A percentile compares a stretch with the other conserved stretches of the same genome.
Evolutionary conservation across 495 filamentous ascomycete genomes (phyloP).

Genomic region (Tetracladium setigerum): DNA sequence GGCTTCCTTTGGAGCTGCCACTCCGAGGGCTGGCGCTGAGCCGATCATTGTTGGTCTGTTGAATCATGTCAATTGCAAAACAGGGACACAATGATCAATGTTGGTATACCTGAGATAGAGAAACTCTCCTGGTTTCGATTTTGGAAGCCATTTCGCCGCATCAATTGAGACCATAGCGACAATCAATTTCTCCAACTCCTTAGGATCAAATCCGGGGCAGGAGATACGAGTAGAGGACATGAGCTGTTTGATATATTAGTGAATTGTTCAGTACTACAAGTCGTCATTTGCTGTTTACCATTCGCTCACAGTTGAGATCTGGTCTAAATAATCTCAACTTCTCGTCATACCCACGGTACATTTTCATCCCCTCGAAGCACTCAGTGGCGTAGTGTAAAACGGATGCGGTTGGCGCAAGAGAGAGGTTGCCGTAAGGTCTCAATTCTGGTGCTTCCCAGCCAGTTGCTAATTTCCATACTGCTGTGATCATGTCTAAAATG

Average conservation of each 20-base stretch:
- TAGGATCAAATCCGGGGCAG: conserved; percentile 65
- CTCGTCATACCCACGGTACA: conserved; percentile 76
- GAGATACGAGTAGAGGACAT: conserved; percentile 66
- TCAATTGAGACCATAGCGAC: conserved; percentile 60
- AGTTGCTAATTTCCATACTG: conserved; percentile 51
- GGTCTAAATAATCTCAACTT: conserved; percentile 82
- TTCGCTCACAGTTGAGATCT: conserved; percentile 65
- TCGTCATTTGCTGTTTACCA: conserved; percentile 29
- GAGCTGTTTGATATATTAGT: conserved; percentile 17
- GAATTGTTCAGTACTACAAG: neutral
- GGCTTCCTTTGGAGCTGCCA: conserved; percentile 74
- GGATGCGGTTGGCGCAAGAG: conserved; percentile 77
- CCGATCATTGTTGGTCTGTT: conserved; percentile 74
- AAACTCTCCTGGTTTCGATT: conserved; percentile 54
- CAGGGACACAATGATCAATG: neutral
- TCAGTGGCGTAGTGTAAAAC: conserved; percentile 86
- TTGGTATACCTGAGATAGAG: conserved; percentile 47
- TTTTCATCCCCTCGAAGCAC: conserved; percentile 89
- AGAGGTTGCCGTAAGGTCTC: conserved; percentile 70
- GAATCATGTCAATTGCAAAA: conserved; percentile 24
- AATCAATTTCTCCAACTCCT: conserved; percentile 68
- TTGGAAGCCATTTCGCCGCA: conserved; percentile 74
- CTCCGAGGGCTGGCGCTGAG: conserved; percentile 67
- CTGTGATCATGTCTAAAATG: conserved; percentile 64
- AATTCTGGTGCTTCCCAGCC: conserved; percentile 79